These are phyloP conservation scores for Calonectria leucothoes DNA, from an alignment of 2,329 filamentous ascomycete species.

Conservation along the genomic window DNA sequence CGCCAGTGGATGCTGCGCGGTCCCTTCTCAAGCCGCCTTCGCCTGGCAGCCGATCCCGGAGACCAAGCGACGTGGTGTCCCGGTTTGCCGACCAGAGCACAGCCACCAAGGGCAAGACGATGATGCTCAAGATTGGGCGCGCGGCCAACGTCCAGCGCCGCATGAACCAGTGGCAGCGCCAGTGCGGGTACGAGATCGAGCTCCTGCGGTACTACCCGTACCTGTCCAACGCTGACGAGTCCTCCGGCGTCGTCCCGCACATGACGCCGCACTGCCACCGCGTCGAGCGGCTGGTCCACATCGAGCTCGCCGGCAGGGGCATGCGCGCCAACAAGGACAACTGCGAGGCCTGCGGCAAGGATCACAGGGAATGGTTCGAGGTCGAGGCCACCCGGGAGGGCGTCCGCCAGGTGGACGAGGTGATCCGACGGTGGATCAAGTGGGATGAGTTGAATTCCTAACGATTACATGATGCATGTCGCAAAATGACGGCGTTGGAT, in stretches of 20 bases:
- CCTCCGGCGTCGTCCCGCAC: conserved; percentile 55
- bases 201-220: conserved; percentile 95
- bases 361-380: conserved; percentile 96
- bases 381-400: conserved; percentile 80
- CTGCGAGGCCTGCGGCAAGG: conserved; percentile 83
- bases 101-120: conserved; percentile 63
- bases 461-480: not conserved
- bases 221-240: conserved; percentile 58
- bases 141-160: conserved; percentile 88
- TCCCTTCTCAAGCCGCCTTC: conserved; percentile 67
- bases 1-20: conserved; percentile 69
- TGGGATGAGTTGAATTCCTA: conserved; percentile 74
- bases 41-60: conserved; percentile 53
- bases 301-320: conserved; percentile 80
- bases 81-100: conserved; percentile 55
- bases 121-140: conserved; percentile 75
- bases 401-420: conserved; percentile 73
- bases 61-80: conserved; percentile 67
- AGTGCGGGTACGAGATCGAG: conserved; percentile 90
- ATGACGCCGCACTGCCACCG: conserved; percentile 89
- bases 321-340: conserved; percentile 64
- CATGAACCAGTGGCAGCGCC: conserved; percentile 91
- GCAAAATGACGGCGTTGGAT: not conserved
- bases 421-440: conserved; percentile 85
- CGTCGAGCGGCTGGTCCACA: conserved; percentile 89